Conservation (phyloP, 169 alveolate species). For the Cryptosporidium sp. region DNA sequence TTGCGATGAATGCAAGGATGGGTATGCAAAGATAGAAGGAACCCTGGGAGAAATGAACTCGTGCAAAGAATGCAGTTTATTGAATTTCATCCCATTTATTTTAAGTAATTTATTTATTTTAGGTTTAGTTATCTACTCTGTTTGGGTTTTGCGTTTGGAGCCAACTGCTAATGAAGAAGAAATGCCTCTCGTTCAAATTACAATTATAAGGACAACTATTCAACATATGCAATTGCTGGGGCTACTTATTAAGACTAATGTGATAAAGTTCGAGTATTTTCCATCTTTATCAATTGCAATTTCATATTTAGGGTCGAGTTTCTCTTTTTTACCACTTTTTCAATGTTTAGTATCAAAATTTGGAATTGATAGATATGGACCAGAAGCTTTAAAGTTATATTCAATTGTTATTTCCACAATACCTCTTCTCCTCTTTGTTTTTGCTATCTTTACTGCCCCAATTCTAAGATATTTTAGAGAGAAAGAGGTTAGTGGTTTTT, state of each 20-base stretch:
- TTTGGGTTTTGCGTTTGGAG: conserved; percentile 71
- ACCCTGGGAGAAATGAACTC: not conserved
- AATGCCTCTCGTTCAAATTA: conserved; percentile 54
- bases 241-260: conserved; percentile 14
- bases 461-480: conserved; percentile 41
- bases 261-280: conserved; percentile 19
- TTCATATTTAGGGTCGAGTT: conserved; percentile 18
- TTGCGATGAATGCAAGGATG: conserved; percentile 52
- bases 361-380: not conserved
- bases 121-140: conserved; percentile 38
- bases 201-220: conserved; percentile 18
- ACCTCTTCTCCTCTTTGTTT: conserved; percentile 14
- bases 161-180: conserved; percentile 77
- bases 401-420: not conserved
- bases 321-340: conserved; percentile 12
- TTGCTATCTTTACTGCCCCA: conserved; percentile 56
- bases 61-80: conserved; percentile 40
- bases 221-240: conserved; percentile 57
- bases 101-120: conserved; percentile 7
- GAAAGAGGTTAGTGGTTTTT: conserved; percentile 31
- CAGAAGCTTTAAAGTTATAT: conserved; percentile 29
- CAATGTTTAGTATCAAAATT: conserved; percentile 23
- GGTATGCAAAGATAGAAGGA: conserved; percentile 46
- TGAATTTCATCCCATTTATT: conserved; percentile 12
- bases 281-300: conserved; percentile 28